Evolutionary conservation across 2,329 filamentous ascomycete species (phyloP).

Genomic region (Penicillium aurantiogriseum): DNA sequence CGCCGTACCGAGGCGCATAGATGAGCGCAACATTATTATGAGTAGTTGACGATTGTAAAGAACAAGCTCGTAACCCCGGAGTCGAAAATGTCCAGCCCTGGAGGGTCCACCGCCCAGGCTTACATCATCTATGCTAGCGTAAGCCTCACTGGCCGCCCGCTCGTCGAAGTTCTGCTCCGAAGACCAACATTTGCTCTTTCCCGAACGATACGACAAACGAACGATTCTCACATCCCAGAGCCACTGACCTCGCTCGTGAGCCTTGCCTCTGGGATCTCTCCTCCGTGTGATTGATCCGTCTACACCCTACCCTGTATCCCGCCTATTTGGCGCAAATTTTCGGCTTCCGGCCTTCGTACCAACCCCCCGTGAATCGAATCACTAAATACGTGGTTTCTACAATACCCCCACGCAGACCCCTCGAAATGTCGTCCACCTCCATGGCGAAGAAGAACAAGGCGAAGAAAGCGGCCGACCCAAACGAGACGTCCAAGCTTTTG

Average conservation of each 20-base stretch:
- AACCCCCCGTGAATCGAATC: background rate
- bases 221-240: conserved; percentile 18
- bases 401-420: conserved; percentile 10
- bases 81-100: conserved; percentile 9
- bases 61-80: background rate
- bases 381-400: conserved; percentile 8
- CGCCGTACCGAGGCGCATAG: conserved; percentile 27
- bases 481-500: conserved; percentile 86
- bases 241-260: conserved; percentile 17
- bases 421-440: conserved; percentile 47
- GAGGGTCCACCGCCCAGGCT: conserved; percentile 1
- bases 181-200: conserved; percentile 6
- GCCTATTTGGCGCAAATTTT: conserved; percentile 22
- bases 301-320: conserved; percentile 11
- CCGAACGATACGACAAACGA: conserved; percentile 2
- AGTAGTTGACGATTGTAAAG: background rate
- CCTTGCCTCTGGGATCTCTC: conserved; percentile 22
- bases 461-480: conserved; percentile 81
- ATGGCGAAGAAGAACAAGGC: conserved; percentile 74
- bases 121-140: conserved; percentile 10
- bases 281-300: conserved; percentile 19
- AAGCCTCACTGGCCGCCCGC: conserved; percentile 8
- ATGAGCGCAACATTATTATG: conserved; percentile 35
- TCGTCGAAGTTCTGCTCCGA: conserved; percentile 13
- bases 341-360: conserved; percentile 8